Base-by-base conservation (phyloP, 1,284 basidiomycete species). In the Austroboletus rostrupii region DNA sequence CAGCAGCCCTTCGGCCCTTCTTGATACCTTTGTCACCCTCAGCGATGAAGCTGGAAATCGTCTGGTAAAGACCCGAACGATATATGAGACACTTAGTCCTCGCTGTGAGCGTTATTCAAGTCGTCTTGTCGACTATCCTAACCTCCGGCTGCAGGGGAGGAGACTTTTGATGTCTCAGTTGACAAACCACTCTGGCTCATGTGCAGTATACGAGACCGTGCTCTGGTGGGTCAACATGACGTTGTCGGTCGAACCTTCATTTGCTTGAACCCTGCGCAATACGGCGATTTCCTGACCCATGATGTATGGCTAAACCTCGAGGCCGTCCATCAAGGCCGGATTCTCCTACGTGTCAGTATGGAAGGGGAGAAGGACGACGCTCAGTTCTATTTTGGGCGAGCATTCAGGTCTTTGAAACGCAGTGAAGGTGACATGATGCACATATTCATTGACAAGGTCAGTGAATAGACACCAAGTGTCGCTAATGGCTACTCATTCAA, bases 361-460 rank as follows among this genome's bases (percentile, higher is more conserved):
- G 97, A 99, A 65, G 94, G 94, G 42, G 96, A 98, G 75, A 92
- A 96, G 69, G 95, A 97, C 64, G 97, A 99, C 65, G 92, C 96
- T 19, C 90, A 92, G 58, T 99, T 97, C 75, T 94, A 93, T 73
- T 99, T 99, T 65, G 97, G 97, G 12, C 80, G 93, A 36, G 97
- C 90, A 1, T 99, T 99, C 78, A 79, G 96, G 35, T 94, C 88
- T 43, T 69, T 99, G 60, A 98, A 99, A 71, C 78, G 96, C 21
- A 90, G 93, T 0, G 95, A 99, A 66, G 85, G 82, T 20, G 96
- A 99, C 61, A 98, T 99, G 97, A 83, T 96, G 42, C 80, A 94
- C 9, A 90, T 92, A 41, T 96, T 99, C 67, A 91, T 98, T 46
- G 96, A 99, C 75, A 98, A 98, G 82, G 93, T 90, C 47, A 46